Evolutionary conservation across 345 rosid genomes (phyloP).

Genomic region (Passiflora organensis): DNA sequence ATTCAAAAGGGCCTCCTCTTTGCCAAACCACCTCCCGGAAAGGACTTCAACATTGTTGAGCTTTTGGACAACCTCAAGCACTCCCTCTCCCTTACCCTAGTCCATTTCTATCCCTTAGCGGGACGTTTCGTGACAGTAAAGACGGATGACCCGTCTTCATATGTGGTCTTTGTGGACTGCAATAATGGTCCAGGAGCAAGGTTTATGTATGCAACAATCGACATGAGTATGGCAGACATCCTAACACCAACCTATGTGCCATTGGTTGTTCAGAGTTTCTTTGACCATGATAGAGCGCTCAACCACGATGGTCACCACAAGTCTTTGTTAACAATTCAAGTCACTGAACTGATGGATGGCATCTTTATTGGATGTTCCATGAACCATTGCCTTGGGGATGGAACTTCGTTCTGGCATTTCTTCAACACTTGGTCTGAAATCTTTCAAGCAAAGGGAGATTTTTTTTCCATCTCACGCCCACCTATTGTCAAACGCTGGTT

Average conservation of each 20-base stretch:
- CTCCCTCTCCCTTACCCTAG: constrained; percentile 56
- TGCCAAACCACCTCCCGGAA: constrained; percentile 36
- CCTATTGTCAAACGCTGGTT: constrained; percentile 50
- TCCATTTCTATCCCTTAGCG: constrained; percentile 66
- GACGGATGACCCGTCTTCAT: constrained; percentile 30
- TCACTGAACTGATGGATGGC: constrained; percentile 59
- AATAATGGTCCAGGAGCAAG: constrained; percentile 42
- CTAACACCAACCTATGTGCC: constrained; percentile 52
- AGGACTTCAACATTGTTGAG: constrained; percentile 25
- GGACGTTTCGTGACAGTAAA: constrained; percentile 49
- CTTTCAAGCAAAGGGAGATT: constrained; percentile 36
- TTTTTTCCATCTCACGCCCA: constrained; percentile 30
- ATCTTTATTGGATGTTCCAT: constrained; percentile 62
- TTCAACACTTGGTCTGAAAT: constrained; percentile 58
- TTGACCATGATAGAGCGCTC: constrained; percentile 56
- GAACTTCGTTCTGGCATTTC: constrained; percentile 67
- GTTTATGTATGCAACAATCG: constrained; percentile 41
- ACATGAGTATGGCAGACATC: constrained; percentile 38
- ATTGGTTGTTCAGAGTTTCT: constrained; percentile 48
- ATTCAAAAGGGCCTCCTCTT: constrained; percentile 64
- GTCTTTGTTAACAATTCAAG: constrained; percentile 54
- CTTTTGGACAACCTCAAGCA: constrained; percentile 36
- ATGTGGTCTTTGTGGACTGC: constrained; percentile 50
- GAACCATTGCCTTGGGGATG: constrained; percentile 61
- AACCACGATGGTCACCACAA: constrained; percentile 52